Conservation (phyloP, 176 grass and related monocot genomes). For the Canna indica region DNA sequence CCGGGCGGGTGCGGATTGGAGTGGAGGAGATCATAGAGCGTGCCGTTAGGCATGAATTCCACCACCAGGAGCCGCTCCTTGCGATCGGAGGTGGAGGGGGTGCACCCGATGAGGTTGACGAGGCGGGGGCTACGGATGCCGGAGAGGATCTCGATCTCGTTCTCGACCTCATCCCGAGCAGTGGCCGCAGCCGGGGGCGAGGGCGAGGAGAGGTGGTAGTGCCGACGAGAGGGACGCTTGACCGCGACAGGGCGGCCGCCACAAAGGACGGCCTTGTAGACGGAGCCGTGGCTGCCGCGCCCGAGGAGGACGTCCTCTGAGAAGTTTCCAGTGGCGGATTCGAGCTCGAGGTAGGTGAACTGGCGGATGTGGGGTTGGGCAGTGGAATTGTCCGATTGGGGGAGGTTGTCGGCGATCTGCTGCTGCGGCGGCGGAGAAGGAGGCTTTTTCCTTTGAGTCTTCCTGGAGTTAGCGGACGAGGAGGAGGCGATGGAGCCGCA, state of each 20-base stretch:
- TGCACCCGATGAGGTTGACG: slow-evolving; percentile 89
- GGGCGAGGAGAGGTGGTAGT: neutral
- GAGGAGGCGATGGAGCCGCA: slow-evolving; percentile 82
- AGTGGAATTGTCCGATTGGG: neutral
- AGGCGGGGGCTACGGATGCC: slow-evolving; percentile 61
- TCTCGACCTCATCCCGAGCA: slow-evolving; percentile 70
- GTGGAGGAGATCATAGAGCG: slow-evolving; percentile 85
- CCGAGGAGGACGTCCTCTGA: slow-evolving; percentile 65
- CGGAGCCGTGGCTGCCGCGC: slow-evolving; percentile 81
- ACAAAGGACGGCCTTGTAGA: slow-evolving; percentile 82
- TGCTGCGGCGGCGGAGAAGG: neutral
- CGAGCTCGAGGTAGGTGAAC: slow-evolving; percentile 70
- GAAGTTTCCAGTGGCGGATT: slow-evolving; percentile 71
- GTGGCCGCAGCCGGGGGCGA: neutral
- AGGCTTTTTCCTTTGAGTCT: neutral
- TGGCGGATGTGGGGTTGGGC: slow-evolving; percentile 26
- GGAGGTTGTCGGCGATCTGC: neutral
- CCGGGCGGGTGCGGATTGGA: slow-evolving; percentile 46
- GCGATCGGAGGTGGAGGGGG: slow-evolving; percentile 26
- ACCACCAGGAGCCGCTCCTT: slow-evolving; percentile 46
- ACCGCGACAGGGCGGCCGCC: slow-evolving; percentile 71
- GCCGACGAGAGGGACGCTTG: slow-evolving; percentile 82
- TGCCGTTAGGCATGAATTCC: slow-evolving; percentile 97
- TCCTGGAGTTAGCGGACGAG: slow-evolving; percentile 16
- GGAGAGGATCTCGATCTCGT: slow-evolving; percentile 88